phyloP scores from a whole-genome alignment of 176 grass and related monocot genomes.

The Areca catechu region DNA sequence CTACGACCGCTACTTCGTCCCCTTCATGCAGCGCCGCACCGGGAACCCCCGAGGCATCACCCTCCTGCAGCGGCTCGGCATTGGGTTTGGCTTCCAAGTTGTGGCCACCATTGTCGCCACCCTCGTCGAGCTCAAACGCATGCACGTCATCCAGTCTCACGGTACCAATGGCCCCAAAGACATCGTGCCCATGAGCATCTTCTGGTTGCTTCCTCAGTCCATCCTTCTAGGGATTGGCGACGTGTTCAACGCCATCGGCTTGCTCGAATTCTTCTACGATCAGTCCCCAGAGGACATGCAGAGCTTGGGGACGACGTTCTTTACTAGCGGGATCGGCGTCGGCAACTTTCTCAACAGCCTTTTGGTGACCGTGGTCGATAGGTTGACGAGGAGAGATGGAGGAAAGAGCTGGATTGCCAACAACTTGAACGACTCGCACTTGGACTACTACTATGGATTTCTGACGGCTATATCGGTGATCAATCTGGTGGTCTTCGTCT shows the following conservation, averaged over 20 bases:
- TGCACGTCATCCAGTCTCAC: slow-evolving; percentile 15
- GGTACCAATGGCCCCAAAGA: background rate
- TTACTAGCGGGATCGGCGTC: slow-evolving; percentile 48
- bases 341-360: slow-evolving; percentile 76
- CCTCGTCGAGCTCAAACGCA: slow-evolving; percentile 39
- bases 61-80: slow-evolving; percentile 55
- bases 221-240: slow-evolving; percentile 49
- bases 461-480: slow-evolving; percentile 30
- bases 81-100: slow-evolving; percentile 39
- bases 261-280: slow-evolving; percentile 78
- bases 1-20: slow-evolving; percentile 68
- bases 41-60: slow-evolving; percentile 59
- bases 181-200: slow-evolving; percentile 59
- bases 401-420: slow-evolving; percentile 61
- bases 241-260: slow-evolving; percentile 57
- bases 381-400: slow-evolving; percentile 5
- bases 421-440: slow-evolving; percentile 57
- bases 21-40: slow-evolving; percentile 39
- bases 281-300: slow-evolving; percentile 67
- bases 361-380: slow-evolving; percentile 46
- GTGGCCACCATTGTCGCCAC: slow-evolving; percentile 36
- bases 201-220: slow-evolving; percentile 80
- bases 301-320: slow-evolving; percentile 66
- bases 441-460: slow-evolving; percentile 64
- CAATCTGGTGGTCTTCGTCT: slow-evolving; percentile 47